Percentiles rank a stretch among this genome's conserved stretches.
Evolutionary conservation across 228 moss, liverwort and hornwort species (phyloP).

Genomic region (Sphagnum fallax): DNA sequence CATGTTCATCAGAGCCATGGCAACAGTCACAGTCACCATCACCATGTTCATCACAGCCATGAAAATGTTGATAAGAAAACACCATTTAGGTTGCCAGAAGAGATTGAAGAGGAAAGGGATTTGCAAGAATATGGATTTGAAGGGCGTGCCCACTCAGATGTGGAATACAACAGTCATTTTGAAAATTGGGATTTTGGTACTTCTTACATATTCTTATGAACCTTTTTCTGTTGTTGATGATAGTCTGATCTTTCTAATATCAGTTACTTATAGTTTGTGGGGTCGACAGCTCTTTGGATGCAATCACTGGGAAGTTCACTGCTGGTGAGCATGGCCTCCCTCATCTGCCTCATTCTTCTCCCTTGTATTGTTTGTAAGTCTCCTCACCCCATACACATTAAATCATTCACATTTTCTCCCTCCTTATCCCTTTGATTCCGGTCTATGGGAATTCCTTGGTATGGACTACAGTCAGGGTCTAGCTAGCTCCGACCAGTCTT

Average conservation of each 20-base stretch:
- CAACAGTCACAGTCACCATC: conserved; percentile 14
- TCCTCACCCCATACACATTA: conserved; percentile 3
- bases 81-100: conserved; percentile 44
- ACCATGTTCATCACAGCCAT: conserved; percentile 32
- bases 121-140: conserved; percentile 47
- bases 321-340: conserved; percentile 97
- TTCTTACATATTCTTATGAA: conserved; percentile 2
- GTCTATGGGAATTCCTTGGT: no score
- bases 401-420: no score
- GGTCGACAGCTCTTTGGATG: conserved; percentile 55
- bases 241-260: not conserved
- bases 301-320: conserved; percentile 90
- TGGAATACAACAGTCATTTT: conserved; percentile 22
- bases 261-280: conserved; percentile 13
- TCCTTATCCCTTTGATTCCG: no score
- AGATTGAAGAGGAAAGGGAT: conserved; percentile 69
- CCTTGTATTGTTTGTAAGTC: conserved; percentile 88
- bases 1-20: conserved; percentile 27
- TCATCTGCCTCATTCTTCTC: conserved; percentile 84
- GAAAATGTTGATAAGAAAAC: conserved; percentile 18
- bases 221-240: not conserved
- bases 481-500: no score
- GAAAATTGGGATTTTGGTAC: conserved; percentile 35
- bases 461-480: no score
- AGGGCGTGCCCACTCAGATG: conserved; percentile 18